phyloP scores from a whole-genome alignment of 176 grass and related monocot species.

The Eleusine coracana region DNA sequence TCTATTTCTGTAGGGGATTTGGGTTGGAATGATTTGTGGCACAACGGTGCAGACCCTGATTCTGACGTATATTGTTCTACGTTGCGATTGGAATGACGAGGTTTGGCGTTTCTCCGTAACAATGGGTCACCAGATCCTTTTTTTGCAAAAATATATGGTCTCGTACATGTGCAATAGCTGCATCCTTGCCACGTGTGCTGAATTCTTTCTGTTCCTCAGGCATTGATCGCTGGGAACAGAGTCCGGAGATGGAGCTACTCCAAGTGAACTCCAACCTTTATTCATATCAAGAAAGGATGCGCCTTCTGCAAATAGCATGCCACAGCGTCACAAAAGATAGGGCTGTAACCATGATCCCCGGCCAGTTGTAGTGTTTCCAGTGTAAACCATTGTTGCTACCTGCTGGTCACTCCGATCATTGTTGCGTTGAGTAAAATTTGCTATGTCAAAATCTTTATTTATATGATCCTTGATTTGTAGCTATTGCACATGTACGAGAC shows the following conservation, averaged over 20 bases:
- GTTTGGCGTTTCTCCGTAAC: not conserved
- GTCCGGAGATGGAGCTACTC: not conserved
- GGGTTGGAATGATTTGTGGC: slow-evolving; percentile 56
- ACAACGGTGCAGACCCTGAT: slow-evolving; percentile 48
- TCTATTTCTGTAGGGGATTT: slow-evolving; percentile 33
- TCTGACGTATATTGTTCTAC: slow-evolving; percentile 17
- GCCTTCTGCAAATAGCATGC: too few species aligned
- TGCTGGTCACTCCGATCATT: too few species aligned
- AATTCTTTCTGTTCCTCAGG: not conserved
- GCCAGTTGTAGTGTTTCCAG: too few species aligned
- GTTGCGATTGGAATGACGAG: slow-evolving; percentile 50
- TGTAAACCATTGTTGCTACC: too few species aligned
- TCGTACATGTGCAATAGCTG: too few species aligned
- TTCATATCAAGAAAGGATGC: too few species aligned
- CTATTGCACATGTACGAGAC: too few species aligned
- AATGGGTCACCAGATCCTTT: not conserved
- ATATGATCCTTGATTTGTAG: too few species aligned
- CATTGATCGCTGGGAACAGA: slow-evolving; percentile 30
- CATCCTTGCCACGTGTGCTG: not conserved
- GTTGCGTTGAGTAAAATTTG: too few species aligned
- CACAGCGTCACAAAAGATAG: too few species aligned
- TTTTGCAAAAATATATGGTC: not conserved
- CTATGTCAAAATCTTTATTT: too few species aligned
- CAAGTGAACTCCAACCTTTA: not conserved
- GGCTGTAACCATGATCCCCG: too few species aligned